These are phyloP conservation scores for Nemania diffusa DNA, from an alignment of 2,329 filamentous ascomycete genomes.

Conservation along the genomic window DNA sequence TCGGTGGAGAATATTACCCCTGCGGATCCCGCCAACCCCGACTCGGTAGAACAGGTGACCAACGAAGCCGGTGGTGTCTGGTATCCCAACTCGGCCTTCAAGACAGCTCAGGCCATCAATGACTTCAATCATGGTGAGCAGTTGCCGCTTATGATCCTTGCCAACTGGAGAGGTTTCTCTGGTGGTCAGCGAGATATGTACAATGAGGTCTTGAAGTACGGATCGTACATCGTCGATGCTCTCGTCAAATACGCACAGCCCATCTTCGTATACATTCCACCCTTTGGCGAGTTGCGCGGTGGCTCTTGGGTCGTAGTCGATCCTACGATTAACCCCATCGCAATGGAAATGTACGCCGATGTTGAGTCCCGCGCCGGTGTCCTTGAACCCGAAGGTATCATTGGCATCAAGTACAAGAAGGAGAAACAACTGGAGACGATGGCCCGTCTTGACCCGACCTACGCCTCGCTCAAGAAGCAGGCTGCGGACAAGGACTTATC, in stretches of 20 bases:
- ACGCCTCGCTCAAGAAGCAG: slow-evolving; percentile 84
- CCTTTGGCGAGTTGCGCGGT: slow-evolving; percentile 95
- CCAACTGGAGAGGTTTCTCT: slow-evolving; percentile 99
- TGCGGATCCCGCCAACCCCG: slow-evolving; percentile 96
- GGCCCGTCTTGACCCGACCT: slow-evolving; percentile 88
- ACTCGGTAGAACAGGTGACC: slow-evolving; percentile 94
- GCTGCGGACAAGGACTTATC: slow-evolving; percentile 73
- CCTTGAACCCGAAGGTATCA: slow-evolving; percentile 95
- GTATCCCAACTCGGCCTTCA: slow-evolving; percentile 99
- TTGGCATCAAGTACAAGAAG: slow-evolving; percentile 98
- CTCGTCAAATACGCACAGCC: slow-evolving; percentile 99
- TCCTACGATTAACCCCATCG: slow-evolving; percentile 94
- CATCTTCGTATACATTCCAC: slow-evolving; percentile 98
- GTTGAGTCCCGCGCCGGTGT: slow-evolving; percentile 95
- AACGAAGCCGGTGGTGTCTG: slow-evolving; percentile 98
- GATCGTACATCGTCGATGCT: slow-evolving; percentile 98
- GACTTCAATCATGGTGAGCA: slow-evolving; percentile 99
- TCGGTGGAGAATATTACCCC: slow-evolving; percentile 97
- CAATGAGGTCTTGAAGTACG: slow-evolving; percentile 99
- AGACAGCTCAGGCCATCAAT: slow-evolving; percentile 97
- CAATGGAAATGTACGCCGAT: slow-evolving; percentile 99
- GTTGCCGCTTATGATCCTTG: slow-evolving; percentile 97
- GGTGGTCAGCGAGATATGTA: slow-evolving; percentile 99
- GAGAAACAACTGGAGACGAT: slow-evolving; percentile 98
- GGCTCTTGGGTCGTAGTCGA: slow-evolving; percentile 99